Evolutionary conservation across 768 basidiomycete species (phyloP).

Genomic region (Agaricus sinodeliciosus): DNA sequence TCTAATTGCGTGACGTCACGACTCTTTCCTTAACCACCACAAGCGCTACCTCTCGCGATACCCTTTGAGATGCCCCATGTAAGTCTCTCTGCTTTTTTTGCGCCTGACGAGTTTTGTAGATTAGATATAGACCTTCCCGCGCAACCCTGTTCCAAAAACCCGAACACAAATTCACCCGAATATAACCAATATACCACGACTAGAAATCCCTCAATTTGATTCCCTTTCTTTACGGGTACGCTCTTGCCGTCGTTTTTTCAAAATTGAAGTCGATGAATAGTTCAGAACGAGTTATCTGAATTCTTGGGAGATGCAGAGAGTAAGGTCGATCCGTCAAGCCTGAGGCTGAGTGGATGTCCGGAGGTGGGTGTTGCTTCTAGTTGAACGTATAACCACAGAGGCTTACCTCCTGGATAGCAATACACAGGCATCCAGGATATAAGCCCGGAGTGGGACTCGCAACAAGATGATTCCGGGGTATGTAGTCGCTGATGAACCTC

Average conservation of each 20-base stretch:
- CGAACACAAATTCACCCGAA: background rate
- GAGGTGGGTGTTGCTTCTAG: background rate
- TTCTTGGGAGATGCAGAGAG: background rate
- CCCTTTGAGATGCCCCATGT: background rate
- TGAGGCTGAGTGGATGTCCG: background rate
- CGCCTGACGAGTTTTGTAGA: background rate
- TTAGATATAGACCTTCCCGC: background rate
- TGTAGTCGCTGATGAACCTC: background rate
- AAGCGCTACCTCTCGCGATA: slow-evolving; percentile 4
- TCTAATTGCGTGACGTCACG: background rate
- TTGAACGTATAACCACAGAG: background rate
- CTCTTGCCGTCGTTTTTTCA: no score
- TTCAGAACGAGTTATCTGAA: background rate
- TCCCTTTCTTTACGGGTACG: slow-evolving; percentile 1
- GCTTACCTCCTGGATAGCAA: background rate
- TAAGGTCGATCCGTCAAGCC: background rate
- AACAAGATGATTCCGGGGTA: background rate
- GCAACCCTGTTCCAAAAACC: background rate
- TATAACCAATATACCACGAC: background rate
- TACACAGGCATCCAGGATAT: background rate
- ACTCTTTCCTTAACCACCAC: background rate
- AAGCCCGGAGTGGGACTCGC: background rate
- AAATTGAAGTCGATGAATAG: background rate
- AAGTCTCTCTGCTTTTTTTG: background rate
- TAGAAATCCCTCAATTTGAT: slow-evolving; percentile 1